Evolutionary conservation across 805 yeast species (phyloP), one percentile per base, ranked within the genome.

Genomic region (Clavispora fructus): DNA sequence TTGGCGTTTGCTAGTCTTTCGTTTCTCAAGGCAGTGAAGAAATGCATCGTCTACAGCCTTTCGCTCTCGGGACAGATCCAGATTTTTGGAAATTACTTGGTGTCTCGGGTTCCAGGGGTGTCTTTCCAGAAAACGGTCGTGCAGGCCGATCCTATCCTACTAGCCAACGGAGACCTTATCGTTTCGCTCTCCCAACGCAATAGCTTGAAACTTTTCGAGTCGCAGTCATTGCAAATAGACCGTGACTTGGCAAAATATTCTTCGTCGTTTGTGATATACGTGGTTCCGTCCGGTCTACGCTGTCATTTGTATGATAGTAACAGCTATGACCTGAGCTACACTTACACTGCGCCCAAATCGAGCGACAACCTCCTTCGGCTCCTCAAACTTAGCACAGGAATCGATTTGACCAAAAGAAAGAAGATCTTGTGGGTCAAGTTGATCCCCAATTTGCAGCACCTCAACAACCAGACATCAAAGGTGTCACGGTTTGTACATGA

Each of bases 401-500:
- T 52, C 1, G 74, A 74, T 1, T 35, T 47, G n/a, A 41, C 58
- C 1, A 37, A 35, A 1, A 50, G 56, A 3, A 56, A 60, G 26
- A 61, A 63, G 17, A 53, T 71, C 14, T 62, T 68, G 35, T 86
- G 92, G 94, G 73, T 86, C 13, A 83, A 78, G 57, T 62, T 86
- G 12, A 73, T 83, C 4, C 94, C 94, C 2, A 80, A 84, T 52
- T 59, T 85, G 42, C 77, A 75, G 47, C 90, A 84, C 58, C 68
- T 85, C 51, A 84, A 83, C 60, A 86, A 85, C 19, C 75, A 80
- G 52, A 80, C 91, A 0, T 82, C 90, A 0, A 71, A 71, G 10
- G 74, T 86, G 2, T 69, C 89, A 11, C 69, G 72, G 23, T 85
- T 77, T 59, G 68, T 82, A 40, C 78, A 74, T 53, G 68, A 74